Evolutionary conservation across 2,329 filamentous ascomycete genomes (phyloP), one percentile per base, ranked within the genome.

Genomic region (Neophaeococcomyces mojaviensis): DNA sequence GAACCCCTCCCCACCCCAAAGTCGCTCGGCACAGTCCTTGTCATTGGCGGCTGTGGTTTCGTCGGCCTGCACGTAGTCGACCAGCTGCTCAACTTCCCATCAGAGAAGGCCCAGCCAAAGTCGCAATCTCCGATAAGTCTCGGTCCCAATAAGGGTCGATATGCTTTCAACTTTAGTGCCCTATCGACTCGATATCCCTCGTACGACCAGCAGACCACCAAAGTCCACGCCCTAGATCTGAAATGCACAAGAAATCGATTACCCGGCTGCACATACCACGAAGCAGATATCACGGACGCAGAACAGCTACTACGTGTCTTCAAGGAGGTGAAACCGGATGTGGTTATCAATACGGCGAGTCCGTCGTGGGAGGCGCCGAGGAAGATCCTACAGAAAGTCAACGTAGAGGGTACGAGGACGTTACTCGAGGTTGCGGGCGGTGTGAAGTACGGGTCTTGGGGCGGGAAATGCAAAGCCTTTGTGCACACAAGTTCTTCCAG

Each of bases 401-500:
- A 97, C 64, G 82, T 95, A 43, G 82, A 88, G 42, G 90, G 90
- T 42, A 96, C 92, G 12, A 74, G 73, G 54, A 81, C 84, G 54
- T 77, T 96, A 39, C 50, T 72, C 12, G 61, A 71, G 44, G 71
- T 97, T 45, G 78, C 82, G 30, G 86, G 86, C 13, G 84, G 84
- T 57, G 76, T 77, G 60, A n/a, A n/a, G n/a, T 71, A 77, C 55
- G 76, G 66, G 13, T 64, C 77, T 31, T 82, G 77, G 51, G 88
- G 90, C 47, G 32, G 39, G 35, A 64, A 65, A 46, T 70, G 69
- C 59, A 86, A 82, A 67, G 86, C 78, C 0, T 80, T 97, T 53
- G 86, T 97, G 38, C 95, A 90, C 68, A 97, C 90, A 15, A 92
- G 86, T 64, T 92, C 85, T 44, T 85, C 86, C 44, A 94, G 88